Conservation (phyloP, 139 green algal species). For the Pycnococcus provasolii region DNA sequence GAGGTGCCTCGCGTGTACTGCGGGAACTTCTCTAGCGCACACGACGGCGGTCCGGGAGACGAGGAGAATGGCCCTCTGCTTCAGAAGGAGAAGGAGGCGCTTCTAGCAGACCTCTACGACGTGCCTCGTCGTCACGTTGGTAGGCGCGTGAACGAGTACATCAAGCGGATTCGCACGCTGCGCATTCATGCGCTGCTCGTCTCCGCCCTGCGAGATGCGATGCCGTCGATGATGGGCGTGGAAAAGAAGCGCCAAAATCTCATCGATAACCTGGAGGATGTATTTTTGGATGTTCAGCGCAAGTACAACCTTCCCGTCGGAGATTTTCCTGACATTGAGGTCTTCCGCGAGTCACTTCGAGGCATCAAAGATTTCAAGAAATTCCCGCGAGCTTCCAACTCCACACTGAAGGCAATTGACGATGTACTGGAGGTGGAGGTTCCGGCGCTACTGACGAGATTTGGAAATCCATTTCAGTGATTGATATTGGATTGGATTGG, state of each 20-base stretch:
- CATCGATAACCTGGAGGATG: constrained; percentile 11
- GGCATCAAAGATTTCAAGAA: not conserved
- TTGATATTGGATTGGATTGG: no score
- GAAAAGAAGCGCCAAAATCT: constrained; percentile 3
- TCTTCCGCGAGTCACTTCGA: not conserved
- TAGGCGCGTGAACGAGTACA: constrained; percentile 22
- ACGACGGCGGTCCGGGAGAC: constrained; percentile 1
- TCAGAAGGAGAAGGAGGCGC: constrained; percentile 5
- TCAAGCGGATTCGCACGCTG: constrained; percentile 14
- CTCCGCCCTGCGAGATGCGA: constrained; percentile 2
- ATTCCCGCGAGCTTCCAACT: no score
- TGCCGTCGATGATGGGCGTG: constrained; percentile 9
- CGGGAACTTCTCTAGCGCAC: constrained; percentile 10
- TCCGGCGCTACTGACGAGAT: no score
- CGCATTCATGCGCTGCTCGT: constrained; percentile 18
- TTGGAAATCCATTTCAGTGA: no score
- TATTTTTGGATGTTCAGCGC: constrained; percentile 18
- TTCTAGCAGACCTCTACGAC: constrained; percentile 20
- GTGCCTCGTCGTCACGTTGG: constrained; percentile 7
- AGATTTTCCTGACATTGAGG: not conserved
- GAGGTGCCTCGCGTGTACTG: constrained; percentile 20
- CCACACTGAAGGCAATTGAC: no score
- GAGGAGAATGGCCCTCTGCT: not conserved
- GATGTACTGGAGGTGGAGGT: no score
- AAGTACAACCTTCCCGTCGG: constrained; percentile 8